phyloP scores from a whole-genome alignment of 306 rosid species.

The Purshia tridentata region DNA sequence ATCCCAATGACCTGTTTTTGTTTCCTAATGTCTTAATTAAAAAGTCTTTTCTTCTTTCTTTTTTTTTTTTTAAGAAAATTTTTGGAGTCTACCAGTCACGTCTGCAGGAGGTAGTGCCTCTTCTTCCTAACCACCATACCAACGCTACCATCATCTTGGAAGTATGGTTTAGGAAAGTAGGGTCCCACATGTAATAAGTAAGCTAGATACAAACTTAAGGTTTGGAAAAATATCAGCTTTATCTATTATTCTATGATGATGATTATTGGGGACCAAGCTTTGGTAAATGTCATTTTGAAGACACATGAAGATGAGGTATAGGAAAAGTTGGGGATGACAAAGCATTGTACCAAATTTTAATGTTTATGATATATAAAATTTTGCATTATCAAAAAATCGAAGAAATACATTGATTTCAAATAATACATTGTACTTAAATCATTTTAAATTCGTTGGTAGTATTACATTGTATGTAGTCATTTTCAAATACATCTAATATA shows the following conservation, averaged over 20 bases:
- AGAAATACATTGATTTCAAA: too few species aligned
- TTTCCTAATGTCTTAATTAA: neutral
- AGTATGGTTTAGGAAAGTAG: conserved; percentile 24
- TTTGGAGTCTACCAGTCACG: too few species aligned
- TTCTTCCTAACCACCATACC: conserved; percentile 59
- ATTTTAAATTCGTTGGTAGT: neutral
- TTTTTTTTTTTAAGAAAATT: too few species aligned
- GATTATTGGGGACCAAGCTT: neutral
- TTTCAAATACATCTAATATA: too few species aligned
- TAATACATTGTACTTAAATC: neutral
- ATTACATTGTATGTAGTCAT: neutral
- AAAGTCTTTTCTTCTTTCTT: neutral
- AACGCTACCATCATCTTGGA: conserved; percentile 30
- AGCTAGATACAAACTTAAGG: neutral
- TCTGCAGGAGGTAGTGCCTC: conserved; percentile 15
- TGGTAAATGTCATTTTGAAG: neutral
- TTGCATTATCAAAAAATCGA: too few species aligned
- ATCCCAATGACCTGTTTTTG: conserved; percentile 3
- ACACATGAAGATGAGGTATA: neutral
- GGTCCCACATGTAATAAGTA: conserved; percentile 2
- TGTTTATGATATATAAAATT: too few species aligned
- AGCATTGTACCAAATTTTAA: too few species aligned
- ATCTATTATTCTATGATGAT: neutral
- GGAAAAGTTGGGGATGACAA: too few species aligned
- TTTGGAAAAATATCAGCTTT: neutral